Percentiles rank a stretch among this genome's conserved stretches.
phyloP scores from a whole-genome alignment of 768 basidiomycete species.

The Amanita pseudoporphyria region DNA sequence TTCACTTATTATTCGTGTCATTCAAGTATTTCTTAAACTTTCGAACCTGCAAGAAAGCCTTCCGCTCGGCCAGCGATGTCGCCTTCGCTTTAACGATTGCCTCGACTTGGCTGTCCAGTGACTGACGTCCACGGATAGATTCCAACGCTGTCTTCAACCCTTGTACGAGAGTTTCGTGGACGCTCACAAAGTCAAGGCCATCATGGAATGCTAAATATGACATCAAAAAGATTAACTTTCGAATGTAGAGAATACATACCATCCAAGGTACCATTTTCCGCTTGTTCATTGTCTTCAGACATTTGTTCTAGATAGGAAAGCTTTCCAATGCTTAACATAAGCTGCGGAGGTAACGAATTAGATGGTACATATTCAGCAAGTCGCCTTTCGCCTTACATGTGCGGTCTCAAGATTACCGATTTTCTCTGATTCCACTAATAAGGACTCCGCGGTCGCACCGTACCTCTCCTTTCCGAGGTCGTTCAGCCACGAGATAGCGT shows the following conservation, averaged over 20 bases:
- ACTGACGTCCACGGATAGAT: constrained; percentile 45
- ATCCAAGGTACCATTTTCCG: constrained; percentile 46
- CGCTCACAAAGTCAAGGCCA: constrained; percentile 76
- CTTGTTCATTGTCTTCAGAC: constrained; percentile 39
- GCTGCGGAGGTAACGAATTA: constrained; percentile 31
- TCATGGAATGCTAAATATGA: constrained; percentile 64
- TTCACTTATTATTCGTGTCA: background rate
- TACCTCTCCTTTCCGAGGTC: constrained; percentile 65
- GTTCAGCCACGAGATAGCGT: constrained; percentile 78
- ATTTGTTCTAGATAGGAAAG: constrained; percentile 73
- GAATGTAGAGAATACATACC: constrained; percentile 26
- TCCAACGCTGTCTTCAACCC: constrained; percentile 46
- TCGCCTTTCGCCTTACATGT: constrained; percentile 48
- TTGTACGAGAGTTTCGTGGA: constrained; percentile 61
- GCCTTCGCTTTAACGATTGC: constrained; percentile 49
- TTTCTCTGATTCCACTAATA: constrained; percentile 50
- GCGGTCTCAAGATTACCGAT: constrained; percentile 56
- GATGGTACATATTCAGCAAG: background rate
- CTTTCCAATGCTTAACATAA: constrained; percentile 89
- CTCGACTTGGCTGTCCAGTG: constrained; percentile 61
- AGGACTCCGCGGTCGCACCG: constrained; percentile 50
- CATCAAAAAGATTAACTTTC: background rate
- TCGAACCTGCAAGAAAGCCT: constrained; percentile 41
- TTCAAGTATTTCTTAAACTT: background rate
- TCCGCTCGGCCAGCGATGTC: constrained; percentile 31